phyloP scores from a whole-genome alignment of 352 stramenopile species.

The Phytophthora sp. region DNA sequence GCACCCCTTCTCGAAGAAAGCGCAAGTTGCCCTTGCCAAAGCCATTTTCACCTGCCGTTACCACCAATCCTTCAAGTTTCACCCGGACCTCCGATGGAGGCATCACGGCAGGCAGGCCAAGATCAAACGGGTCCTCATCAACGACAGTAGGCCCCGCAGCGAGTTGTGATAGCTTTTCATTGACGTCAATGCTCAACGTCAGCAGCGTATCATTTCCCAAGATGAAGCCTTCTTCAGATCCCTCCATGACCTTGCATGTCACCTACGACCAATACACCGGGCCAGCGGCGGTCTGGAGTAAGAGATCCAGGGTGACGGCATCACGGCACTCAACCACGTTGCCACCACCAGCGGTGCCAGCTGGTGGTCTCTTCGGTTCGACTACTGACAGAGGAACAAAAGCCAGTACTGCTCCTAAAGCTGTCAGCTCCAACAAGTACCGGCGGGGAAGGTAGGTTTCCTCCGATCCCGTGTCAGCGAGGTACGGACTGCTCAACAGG shows the following conservation, averaged over 20 bases:
- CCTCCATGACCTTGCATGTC: slow-evolving; percentile 12
- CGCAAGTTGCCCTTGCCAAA: neutral
- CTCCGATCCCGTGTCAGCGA: neutral
- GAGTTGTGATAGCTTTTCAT: slow-evolving; percentile 11
- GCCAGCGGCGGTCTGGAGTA: slow-evolving; percentile 11
- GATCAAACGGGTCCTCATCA: slow-evolving; percentile 11
- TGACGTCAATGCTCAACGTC: slow-evolving; percentile 8
- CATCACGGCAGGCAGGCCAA: neutral
- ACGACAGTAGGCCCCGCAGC: neutral
- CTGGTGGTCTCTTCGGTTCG: neutral
- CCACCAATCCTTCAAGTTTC: slow-evolving; percentile 1
- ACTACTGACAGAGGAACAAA: neutral
- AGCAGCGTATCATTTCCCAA: slow-evolving; percentile 6
- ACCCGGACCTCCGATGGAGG: neutral
- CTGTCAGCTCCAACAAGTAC: neutral
- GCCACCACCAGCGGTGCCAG: slow-evolving; percentile 3
- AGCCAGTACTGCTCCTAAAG: neutral
- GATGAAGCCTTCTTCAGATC: slow-evolving; percentile 10
- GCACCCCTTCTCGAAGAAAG: neutral
- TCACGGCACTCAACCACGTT: neutral
- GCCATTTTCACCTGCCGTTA: neutral
- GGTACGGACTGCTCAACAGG: slow-evolving; percentile 1
- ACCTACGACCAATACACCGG: slow-evolving; percentile 2
- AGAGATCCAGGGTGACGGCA: neutral
- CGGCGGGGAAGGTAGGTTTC: neutral